Conservation (phyloP, 1,284 basidiomycete species). For the Moniliophthora roreri region DNA sequence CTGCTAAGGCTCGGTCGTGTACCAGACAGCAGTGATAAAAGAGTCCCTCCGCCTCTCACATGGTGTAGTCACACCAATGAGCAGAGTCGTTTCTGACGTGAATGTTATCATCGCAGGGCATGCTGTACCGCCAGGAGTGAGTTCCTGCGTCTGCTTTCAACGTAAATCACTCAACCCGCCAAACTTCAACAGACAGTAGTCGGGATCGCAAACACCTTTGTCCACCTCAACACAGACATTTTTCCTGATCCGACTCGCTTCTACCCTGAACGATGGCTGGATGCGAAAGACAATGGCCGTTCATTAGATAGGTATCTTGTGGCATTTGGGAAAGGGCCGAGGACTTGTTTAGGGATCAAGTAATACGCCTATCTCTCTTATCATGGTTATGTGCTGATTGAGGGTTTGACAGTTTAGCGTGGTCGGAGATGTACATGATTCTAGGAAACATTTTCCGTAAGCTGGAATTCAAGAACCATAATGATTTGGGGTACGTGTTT, state of each 20-base stretch:
- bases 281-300: conserved; percentile 9
- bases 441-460: conserved; percentile 8
- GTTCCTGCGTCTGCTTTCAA: neutral
- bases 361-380: conserved; percentile 15
- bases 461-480: neutral
- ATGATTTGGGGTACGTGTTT: conserved; percentile 1
- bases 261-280: conserved; percentile 29
- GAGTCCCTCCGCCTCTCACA: conserved; percentile 21
- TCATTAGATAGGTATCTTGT: conserved; percentile 18
- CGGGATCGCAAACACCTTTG: conserved; percentile 20
- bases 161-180: neutral
- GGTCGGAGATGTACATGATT: conserved; percentile 13
- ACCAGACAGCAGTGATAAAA: conserved; percentile 23
- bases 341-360: conserved; percentile 24
- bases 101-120: too few species aligned
- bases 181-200: conserved; percentile 20
- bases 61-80: too few species aligned
- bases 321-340: conserved; percentile 21
- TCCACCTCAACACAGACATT: conserved; percentile 20
- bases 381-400: neutral
- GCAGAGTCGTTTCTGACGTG: too few species aligned
- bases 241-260: conserved; percentile 26
- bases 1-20: neutral
- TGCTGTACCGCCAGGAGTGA: too few species aligned
- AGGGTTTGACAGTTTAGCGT: conserved; percentile 4